phyloP scores from a whole-genome alignment of 345 rosid species.

The Euphorbia peplus region DNA sequence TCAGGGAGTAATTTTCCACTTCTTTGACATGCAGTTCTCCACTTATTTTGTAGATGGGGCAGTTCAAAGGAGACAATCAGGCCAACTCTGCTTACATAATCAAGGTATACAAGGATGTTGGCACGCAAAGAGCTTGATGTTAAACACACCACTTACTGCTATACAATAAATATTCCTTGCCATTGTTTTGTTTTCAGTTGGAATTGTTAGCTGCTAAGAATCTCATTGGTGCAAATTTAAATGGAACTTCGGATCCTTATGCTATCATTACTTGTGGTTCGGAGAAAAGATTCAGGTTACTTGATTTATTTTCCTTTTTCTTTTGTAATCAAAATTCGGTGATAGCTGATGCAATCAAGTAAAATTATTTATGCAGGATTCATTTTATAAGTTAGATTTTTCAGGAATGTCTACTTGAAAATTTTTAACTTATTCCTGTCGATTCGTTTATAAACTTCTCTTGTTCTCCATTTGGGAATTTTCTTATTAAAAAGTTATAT shows the following conservation, averaged over 20 bases:
- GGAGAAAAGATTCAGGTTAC: slow-evolving; percentile 91
- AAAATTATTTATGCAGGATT: background rate
- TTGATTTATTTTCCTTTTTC: slow-evolving; percentile 15
- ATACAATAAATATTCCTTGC: background rate
- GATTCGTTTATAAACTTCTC: background rate
- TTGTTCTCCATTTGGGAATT: background rate
- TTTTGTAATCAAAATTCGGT: background rate
- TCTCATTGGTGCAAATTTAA: slow-evolving; percentile 90
- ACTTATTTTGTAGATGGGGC: slow-evolving; percentile 82
- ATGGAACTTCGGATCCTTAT: slow-evolving; percentile 98
- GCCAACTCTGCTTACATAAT: slow-evolving; percentile 69
- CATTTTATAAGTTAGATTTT: background rate
- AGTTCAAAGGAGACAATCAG: slow-evolving; percentile 57
- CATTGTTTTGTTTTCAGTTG: slow-evolving; percentile 45
- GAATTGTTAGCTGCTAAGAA: slow-evolving; percentile 96
- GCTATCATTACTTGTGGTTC: slow-evolving; percentile 95
- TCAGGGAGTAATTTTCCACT: slow-evolving; percentile 58
- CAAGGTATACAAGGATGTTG: slow-evolving; percentile 41
- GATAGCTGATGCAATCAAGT: background rate
- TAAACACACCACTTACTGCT: background rate
- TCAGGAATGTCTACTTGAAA: background rate
- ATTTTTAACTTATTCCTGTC: background rate
- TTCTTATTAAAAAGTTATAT: background rate
- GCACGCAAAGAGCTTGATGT: background rate
- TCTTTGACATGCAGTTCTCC: slow-evolving; percentile 86